Base-by-base conservation (phyloP, 2,329 filamentous ascomycete genomes). In the Pyricularia pennisetigena region DNA sequence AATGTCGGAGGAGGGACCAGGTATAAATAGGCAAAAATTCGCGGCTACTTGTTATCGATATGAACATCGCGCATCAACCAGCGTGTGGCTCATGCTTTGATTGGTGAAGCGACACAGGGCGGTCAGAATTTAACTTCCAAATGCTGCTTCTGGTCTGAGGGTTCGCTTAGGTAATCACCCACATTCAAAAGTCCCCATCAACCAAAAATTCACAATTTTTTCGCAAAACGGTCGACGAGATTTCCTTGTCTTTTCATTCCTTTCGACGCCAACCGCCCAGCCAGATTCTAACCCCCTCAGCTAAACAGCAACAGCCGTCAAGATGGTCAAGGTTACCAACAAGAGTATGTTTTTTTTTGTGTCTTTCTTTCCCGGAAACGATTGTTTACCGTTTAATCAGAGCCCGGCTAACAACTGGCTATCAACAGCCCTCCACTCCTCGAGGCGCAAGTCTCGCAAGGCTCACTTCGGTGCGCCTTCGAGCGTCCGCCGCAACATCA, bases 391-490 rank as follows among this genome's bases (percentile, higher is more conserved):
- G 32, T 10, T 64, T 10, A 71, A 24, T 30, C 6, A 9, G 35
- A 41, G 30, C 5, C 62, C 35, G 71, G 67, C 70, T 76, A 69
- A 75, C 72, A 59, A 68, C 59, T 20, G 12, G 7, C 4, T 28
- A 61, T 65, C 71, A 30, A 59, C 73, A 90, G 88, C 80, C 77
- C 79, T 93, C 78, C 81, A 86, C 82, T 92, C 92, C 83, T 97
- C 93, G 80, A 90, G 94, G 85, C 91, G 94, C 86, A 99, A 99
- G 93, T 95, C 93, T 85, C 93, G 95, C 84, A 97, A 97, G 88
- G 92, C 93, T 81, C 94, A 99, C 88, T 99, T 97, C 89, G 86
- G 87, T 81, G 95, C 95, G 75, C 93, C 94, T 76, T 97, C 94
- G 82, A 93, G 91, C 86, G 88, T 92, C 80, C 94, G 95, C 83